A percentile compares a stretch with the other conserved stretches of the same genome.
These are phyloP conservation scores for Gastrolobium villosum DNA, from an alignment of 306 rosid genomes.

Conservation along the genomic window DNA sequence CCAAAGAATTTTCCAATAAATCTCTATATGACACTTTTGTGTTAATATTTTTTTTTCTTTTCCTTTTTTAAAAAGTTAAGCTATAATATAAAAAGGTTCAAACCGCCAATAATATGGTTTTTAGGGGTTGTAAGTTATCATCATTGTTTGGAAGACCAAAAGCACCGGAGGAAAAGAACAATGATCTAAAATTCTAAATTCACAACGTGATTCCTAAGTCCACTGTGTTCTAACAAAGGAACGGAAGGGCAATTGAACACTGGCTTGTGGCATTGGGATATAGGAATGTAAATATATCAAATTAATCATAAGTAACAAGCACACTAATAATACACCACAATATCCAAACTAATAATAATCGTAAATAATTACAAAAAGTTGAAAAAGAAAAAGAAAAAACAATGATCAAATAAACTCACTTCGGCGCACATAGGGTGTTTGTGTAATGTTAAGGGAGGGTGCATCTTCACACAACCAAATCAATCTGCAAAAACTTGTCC, in stretches of 20 bases:
- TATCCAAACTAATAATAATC: slow-evolving; percentile 9
- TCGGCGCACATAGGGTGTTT: slow-evolving; percentile 94
- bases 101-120: no score
- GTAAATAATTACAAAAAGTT: neutral
- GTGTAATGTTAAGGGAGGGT: slow-evolving; percentile 94
- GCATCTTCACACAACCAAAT: slow-evolving; percentile 63
- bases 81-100: slow-evolving; percentile 14
- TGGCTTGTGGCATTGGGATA: neutral
- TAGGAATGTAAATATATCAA: slow-evolving; percentile 4
- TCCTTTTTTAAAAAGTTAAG: neutral
- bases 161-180: slow-evolving; percentile 24
- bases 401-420: slow-evolving; percentile 65
- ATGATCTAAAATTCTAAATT: slow-evolving; percentile 1
- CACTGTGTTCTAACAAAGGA: slow-evolving; percentile 15
- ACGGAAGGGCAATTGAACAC: slow-evolving; percentile 13
- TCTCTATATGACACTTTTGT: slow-evolving; percentile 87
- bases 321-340: neutral
- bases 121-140: no score
- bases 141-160: no score
- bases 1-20: slow-evolving; percentile 79
- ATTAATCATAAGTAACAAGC: slow-evolving; percentile 9
- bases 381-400: neutral
- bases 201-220: slow-evolving; percentile 20
- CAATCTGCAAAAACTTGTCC: slow-evolving; percentile 50
- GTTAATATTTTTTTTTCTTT: no score